Percentiles rank a stretch among this genome's conserved stretches.
These are phyloP conservation scores for Viola pubescens DNA, from an alignment of 441 rosid genomes.

Conservation along the genomic window DNA sequence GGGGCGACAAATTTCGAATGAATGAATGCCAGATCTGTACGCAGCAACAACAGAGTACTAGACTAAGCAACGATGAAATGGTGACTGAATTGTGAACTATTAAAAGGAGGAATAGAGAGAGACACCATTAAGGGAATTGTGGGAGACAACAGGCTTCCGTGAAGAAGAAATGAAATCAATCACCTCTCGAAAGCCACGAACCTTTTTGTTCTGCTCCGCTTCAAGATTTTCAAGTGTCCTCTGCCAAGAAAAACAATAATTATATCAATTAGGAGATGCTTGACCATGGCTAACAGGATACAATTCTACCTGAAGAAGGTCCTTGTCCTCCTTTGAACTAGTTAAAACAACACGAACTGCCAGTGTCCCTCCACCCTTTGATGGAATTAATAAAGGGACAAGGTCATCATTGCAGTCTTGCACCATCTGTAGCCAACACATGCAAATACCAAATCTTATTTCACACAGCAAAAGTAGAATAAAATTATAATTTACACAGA, in stretches of 20 bases:
- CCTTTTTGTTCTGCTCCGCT: conserved; percentile 48
- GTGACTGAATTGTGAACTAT: no score
- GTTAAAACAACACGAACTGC: conserved; percentile 63
- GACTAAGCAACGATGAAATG: not conserved
- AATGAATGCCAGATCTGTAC: conserved; percentile 67
- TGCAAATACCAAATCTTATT: conserved; percentile 13
- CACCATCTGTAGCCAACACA: conserved; percentile 44
- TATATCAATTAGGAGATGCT: conserved; percentile 8
- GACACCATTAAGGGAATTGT: conserved; percentile 72
- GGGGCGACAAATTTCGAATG: conserved; percentile 71
- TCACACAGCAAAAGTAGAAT: not conserved
- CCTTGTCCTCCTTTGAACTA: conserved; percentile 63
- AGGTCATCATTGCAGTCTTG: conserved; percentile 49
- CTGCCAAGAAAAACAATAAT: conserved; percentile 34
- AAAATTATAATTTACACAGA: not conserved
- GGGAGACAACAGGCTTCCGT: conserved; percentile 66
- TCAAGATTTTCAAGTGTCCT: conserved; percentile 56
- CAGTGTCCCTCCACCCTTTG: conserved; percentile 63
- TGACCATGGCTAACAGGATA: conserved; percentile 10
- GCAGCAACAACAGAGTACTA: conserved; percentile 3
- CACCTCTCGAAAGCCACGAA: conserved; percentile 88
- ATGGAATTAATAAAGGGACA: conserved; percentile 60
- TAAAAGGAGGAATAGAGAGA: conserved; percentile 17
- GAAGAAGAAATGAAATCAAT: conserved; percentile 81
- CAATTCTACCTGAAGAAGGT: conserved; percentile 48